Conservation (phyloP, 495 filamentous ascomycete species). For the Wilcoxina mikolae region DNA sequence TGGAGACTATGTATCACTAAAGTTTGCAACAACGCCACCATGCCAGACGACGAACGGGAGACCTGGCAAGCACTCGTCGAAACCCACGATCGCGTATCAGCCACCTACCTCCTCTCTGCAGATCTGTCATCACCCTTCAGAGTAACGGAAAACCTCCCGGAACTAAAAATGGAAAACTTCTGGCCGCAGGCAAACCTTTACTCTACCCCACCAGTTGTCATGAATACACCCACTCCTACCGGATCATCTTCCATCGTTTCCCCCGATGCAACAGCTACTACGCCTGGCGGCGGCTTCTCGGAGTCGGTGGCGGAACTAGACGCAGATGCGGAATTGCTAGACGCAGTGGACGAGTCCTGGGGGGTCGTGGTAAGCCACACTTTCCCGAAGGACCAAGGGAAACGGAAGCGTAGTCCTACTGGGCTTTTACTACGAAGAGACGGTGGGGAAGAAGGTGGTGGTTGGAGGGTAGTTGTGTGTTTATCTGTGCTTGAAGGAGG, state of each 20-base stretch:
- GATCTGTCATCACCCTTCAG: slow-evolving; percentile 32
- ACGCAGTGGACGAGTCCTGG: slow-evolving; percentile 70
- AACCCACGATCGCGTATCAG: slow-evolving; percentile 48
- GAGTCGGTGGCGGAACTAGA: slow-evolving; percentile 41
- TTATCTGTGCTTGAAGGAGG: slow-evolving; percentile 51
- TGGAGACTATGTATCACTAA: slow-evolving; percentile 73
- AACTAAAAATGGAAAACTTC: slow-evolving; percentile 28
- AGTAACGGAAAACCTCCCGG: slow-evolving; percentile 14
- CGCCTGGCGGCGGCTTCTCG: slow-evolving; percentile 45
- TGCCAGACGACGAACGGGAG: slow-evolving; percentile 62
- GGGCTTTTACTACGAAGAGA: slow-evolving; percentile 58
- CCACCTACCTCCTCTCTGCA: slow-evolving; percentile 48
- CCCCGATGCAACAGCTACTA: slow-evolving; percentile 39
- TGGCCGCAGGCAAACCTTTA: slow-evolving; percentile 41
- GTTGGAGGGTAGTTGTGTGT: slow-evolving; percentile 47
- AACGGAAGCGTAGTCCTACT: slow-evolving; percentile 49
- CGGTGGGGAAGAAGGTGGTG: slow-evolving; percentile 44
- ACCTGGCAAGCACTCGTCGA: slow-evolving; percentile 42
- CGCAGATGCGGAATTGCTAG: slow-evolving; percentile 57
- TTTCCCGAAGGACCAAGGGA: slow-evolving; percentile 44
- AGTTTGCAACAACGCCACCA: slow-evolving; percentile 38
- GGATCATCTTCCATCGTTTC: slow-evolving; percentile 39
- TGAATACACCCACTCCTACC: slow-evolving; percentile 27
- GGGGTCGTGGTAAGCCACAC: slow-evolving; percentile 56
- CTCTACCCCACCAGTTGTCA: slow-evolving; percentile 14